Evolutionary conservation across 2,329 filamentous ascomycete genomes (phyloP), one percentile per base, ranked within the genome.

Genomic region (Arthrobotrys sinensis): DNA sequence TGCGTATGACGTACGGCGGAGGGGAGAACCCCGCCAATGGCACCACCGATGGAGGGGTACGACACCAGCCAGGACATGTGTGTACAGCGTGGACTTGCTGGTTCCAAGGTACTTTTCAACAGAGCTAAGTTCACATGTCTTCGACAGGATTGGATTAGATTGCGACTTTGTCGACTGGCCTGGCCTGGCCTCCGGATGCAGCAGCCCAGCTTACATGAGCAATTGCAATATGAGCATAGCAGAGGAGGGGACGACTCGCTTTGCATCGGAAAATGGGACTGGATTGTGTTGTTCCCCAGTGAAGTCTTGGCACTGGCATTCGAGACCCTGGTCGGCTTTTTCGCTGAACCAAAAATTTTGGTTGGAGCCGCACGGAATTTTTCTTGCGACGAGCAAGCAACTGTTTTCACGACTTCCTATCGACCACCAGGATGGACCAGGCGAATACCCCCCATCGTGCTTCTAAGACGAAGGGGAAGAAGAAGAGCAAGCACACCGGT

Each of bases 401-500:
- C 46, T 45, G 40, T 43, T 46, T 24, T 52, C 24, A 55, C 52
- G 19, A 46, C 24, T 24, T 57, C 43, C 28, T 14, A 53, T 12
- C 24, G 12, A 34, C 38, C 64, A 45, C 6, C 66, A 70, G 7
- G 32, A 79, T 79, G 76, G 76, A 79, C 45, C 76, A 79, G 76
- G 62, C 76, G 2, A 79, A 79, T 60, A 72, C 68, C 38, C 76
- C 76, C 21, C 76, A 79, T 65, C 67, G 76, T 34, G 28, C 63
- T 24, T 68, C 69, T 5, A 73, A 71, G 34, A 38, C 76, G 28
- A 73, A 73, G 43, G 38, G 38, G 14, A 76, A 76, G 65, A 60
- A 16, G 46, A 79, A 79, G 53, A 72, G 68, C 40, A 79, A 82
- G 80, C 85, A 86, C 57, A 85, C 90, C 50, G 90, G 90, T 83